Percentiles rank a stretch among this genome's conserved stretches.
These are phyloP conservation scores for Diaporthe aspalathi DNA, from an alignment of 2,329 filamentous ascomycete species.

Conservation along the genomic window DNA sequence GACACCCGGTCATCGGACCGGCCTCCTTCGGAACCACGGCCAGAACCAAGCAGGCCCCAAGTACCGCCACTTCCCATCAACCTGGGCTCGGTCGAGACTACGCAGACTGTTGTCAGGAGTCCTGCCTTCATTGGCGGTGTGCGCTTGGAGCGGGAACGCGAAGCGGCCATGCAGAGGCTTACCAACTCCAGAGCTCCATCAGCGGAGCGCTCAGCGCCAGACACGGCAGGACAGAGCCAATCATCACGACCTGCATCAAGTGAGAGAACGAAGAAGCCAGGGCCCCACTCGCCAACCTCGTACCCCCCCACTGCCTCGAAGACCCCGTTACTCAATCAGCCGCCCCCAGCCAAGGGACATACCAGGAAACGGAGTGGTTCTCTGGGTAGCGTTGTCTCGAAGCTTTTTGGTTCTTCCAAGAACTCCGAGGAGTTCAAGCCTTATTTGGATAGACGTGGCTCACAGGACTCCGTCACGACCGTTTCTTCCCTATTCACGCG, in stretches of 20 bases:
- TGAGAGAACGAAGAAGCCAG: slow-evolving; percentile 33
- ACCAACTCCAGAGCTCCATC: slow-evolving; percentile 34
- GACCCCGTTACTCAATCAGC: slow-evolving; percentile 35
- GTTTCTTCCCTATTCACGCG: slow-evolving; percentile 26
- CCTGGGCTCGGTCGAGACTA: slow-evolving; percentile 17
- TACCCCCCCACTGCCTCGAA: slow-evolving; percentile 39
- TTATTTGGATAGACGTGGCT: slow-evolving; percentile 31
- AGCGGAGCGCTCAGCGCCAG: slow-evolving; percentile 30
- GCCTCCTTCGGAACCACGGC: slow-evolving; percentile 40
- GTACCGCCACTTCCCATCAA: slow-evolving; percentile 18
- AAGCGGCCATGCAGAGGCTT: slow-evolving; percentile 45
- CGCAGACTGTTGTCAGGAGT: slow-evolving; percentile 27
- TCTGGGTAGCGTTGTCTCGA: slow-evolving; percentile 29
- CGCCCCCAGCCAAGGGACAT: slow-evolving; percentile 27
- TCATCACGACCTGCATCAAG: slow-evolving; percentile 15
- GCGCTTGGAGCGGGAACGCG: slow-evolving; percentile 56
- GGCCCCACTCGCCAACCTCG: slow-evolving; percentile 30
- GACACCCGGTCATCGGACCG: slow-evolving; percentile 35
- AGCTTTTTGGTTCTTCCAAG: slow-evolving; percentile 37
- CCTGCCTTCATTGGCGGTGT: slow-evolving; percentile 56
- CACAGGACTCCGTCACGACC: slow-evolving; percentile 31
- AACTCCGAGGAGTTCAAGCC: slow-evolving; percentile 12
- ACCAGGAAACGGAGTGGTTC: slow-evolving; percentile 34
- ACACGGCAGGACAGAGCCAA: slow-evolving; percentile 9
- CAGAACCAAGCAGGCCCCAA: slow-evolving; percentile 3